Evolutionary conservation across 1,284 basidiomycete species (phyloP), one percentile per base, ranked within the genome.

Genomic region (Bjerkandera adusta): DNA sequence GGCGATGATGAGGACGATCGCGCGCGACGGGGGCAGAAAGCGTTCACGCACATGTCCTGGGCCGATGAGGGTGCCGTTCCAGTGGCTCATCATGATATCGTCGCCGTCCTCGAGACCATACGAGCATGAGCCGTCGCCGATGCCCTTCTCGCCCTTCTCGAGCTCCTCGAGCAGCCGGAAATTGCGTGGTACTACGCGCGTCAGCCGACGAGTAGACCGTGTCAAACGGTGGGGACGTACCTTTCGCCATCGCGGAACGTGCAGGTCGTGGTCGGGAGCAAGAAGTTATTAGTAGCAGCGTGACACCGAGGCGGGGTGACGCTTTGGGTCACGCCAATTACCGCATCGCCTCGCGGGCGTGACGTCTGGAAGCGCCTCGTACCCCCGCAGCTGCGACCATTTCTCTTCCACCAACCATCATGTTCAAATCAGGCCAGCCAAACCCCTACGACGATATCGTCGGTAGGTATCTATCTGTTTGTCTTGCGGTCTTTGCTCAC

Each of bases 61-160:
- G 7, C 96, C 97, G 54, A 99, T 92, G 72, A 99, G 96, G 10
- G 97, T 99, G 33, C 95, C 96, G 64, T 97, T 98, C 96, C 96
- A 99, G 65, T 94, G 81, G 69, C 85, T 90, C 96, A 99, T 98
- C 72, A 91, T 76, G 68, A 94, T 86, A 76, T 96, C 93, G 63
- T 97, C 93, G 58, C 85, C 70, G 68, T 96, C 91, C 68, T 91
- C 90, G 49, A 97, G 75, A 47, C 95, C 95, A 61, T 98, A 98
- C 25, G 92, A 95, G 73, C 93, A 97, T 29, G 89, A 92, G 49
- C 95, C 96, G 72, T 98, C 96, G 54, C 96, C 96, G 63, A 99
- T 93, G 39, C 97, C 96, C 70, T 99, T 99, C 77, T 99, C 96
- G 59, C 97, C 96, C 71, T 98, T 98, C 72, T 99, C 96, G 57